A percentile compares a stretch with the other conserved stretches of the same genome.
Evolutionary conservation across 1,284 basidiomycete genomes (phyloP).

Genomic region (Tylopilus orsonianus): DNA sequence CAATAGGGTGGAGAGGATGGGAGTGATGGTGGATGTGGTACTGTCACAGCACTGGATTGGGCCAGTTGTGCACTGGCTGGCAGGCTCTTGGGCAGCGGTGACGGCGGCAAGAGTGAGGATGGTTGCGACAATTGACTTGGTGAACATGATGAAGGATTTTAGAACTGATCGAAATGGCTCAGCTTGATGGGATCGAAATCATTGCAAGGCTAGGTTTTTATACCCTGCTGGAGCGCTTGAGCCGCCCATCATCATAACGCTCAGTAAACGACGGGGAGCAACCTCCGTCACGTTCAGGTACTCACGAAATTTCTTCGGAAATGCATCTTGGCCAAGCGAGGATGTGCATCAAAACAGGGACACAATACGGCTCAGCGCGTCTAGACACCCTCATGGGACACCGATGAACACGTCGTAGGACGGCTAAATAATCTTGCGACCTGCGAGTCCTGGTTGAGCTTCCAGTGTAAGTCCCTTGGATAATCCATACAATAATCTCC

Average conservation of each 20-base stretch:
- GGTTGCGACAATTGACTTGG: background rate
- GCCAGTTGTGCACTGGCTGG: background rate
- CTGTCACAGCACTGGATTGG: background rate
- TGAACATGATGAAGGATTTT: background rate
- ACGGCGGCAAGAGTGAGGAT: slow-evolving; percentile 1
- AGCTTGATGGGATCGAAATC: background rate
- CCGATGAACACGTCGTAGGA: background rate
- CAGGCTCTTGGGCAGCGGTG: background rate
- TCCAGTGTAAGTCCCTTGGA: background rate
- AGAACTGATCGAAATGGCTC: background rate
- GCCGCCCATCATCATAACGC: background rate
- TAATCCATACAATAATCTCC: background rate
- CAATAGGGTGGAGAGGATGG: background rate
- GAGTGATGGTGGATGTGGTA: background rate
- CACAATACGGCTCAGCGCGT: background rate
- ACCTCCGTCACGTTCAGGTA: background rate
- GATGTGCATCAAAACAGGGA: background rate
- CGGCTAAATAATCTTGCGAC: background rate
- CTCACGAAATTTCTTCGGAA: background rate
- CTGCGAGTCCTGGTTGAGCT: background rate
- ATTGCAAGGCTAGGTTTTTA: background rate
- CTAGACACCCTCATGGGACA: too few species aligned
- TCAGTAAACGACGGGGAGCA: background rate
- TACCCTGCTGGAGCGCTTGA: background rate
- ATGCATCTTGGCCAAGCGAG: too few species aligned